Conservation (phyloP, 768 basidiomycete species). For the Trametes punicea region DNA sequence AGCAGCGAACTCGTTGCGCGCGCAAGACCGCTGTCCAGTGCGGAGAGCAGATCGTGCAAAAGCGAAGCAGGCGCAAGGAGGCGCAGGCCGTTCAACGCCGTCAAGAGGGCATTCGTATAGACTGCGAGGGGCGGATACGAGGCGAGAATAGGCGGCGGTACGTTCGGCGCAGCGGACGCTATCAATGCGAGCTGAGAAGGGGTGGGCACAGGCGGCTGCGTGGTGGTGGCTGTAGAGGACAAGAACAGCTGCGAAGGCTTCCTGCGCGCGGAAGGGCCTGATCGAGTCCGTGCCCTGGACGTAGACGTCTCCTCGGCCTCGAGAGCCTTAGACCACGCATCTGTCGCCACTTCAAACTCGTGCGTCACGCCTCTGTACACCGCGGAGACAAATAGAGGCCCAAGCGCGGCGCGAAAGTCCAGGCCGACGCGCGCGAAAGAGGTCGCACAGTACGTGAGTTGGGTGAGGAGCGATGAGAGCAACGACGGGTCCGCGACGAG, state of each 20-base stretch:
- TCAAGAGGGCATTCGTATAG: conserved; percentile 68
- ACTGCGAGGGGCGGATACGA: conserved; percentile 73
- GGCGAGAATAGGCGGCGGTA: conserved; percentile 68
- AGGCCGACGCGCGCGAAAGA: conserved; percentile 91
- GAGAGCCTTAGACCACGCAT: conserved; percentile 20
- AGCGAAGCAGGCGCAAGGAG: conserved; percentile 70
- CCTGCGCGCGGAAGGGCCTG: conserved; percentile 3
- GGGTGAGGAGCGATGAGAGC: conserved; percentile 82
- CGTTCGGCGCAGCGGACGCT: conserved; percentile 39
- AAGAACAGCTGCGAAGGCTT: conserved; percentile 20
- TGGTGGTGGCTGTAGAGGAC: background rate
- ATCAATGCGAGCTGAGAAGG: conserved; percentile 16
- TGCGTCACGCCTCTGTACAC: conserved; percentile 54
- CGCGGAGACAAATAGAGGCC: conserved; percentile 61
- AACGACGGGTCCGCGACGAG: conserved; percentile 56
- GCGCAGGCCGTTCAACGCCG: conserved; percentile 76
- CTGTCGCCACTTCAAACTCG: conserved; percentile 45
- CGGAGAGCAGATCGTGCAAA: conserved; percentile 43
- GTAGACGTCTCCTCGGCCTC: background rate
- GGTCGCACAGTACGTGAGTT: conserved; percentile 88
- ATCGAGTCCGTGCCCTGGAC: background rate
- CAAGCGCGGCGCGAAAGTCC: conserved; percentile 75
- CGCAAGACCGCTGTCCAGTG: conserved; percentile 52
- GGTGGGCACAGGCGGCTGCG: conserved; percentile 19
- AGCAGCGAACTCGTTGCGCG: conserved; percentile 45